phyloP scores from a whole-genome alignment of 78 protist genomes.

The Planoprotostelium fungivorum region DNA sequence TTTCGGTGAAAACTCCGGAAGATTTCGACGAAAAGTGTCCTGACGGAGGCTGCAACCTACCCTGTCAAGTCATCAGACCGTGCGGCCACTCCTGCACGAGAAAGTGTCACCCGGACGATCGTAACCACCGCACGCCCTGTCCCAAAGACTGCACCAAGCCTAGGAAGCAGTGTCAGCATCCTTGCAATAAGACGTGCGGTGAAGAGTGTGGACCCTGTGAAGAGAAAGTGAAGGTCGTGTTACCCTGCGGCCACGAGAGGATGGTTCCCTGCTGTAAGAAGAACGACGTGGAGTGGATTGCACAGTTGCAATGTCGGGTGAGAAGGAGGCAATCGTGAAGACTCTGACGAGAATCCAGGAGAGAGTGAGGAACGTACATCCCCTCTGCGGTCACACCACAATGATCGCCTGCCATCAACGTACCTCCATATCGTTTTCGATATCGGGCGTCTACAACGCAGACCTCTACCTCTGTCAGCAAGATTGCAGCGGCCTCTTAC shows the following conservation, averaged over 20 bases:
- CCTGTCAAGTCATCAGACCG: constrained; percentile 12
- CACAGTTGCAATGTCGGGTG: too few relatives aligned
- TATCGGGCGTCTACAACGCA: neutral
- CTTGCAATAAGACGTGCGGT: constrained; percentile 1
- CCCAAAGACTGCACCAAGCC: constrained; percentile 8
- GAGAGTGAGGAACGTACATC: neutral
- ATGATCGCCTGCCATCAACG: too few relatives aligned
- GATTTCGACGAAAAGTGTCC: constrained; percentile 20
- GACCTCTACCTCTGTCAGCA: neutral
- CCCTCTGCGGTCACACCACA: neutral
- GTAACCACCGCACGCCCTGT: constrained; percentile 12
- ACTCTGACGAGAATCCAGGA: too few relatives aligned
- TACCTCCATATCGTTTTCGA: too few relatives aligned
- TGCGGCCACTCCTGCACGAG: constrained; percentile 66
- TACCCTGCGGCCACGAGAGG: constrained; percentile 26
- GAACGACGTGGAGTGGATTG: too few relatives aligned
- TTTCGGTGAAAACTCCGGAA: neutral
- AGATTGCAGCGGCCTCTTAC: neutral
- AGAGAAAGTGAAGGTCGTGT: neutral
- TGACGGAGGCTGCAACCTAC: constrained; percentile 66
- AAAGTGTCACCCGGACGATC: constrained; percentile 49
- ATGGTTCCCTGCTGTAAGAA: neutral
- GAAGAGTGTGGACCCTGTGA: constrained; percentile 40
- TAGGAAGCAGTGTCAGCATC: constrained; percentile 11
- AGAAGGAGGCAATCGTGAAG: too few relatives aligned